phyloP scores from a whole-genome alignment of 2,329 filamentous ascomycete genomes.

The Dothideomycetes sp. region DNA sequence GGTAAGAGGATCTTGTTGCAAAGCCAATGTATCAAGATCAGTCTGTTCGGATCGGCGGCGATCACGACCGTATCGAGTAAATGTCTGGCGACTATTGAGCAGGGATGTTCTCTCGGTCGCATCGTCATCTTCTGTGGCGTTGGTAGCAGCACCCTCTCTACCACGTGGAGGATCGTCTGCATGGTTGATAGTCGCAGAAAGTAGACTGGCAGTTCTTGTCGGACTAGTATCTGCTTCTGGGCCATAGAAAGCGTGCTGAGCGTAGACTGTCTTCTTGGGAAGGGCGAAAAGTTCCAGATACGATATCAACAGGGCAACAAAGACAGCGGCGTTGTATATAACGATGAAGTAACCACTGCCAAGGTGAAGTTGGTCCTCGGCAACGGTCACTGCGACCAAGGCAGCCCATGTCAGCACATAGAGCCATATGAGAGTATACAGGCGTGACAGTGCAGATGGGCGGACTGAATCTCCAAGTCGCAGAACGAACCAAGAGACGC shows the following conservation, averaged over 20 bases:
- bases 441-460: conserved; percentile 75
- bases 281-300: conserved; percentile 73
- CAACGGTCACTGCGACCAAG: conserved; percentile 61
- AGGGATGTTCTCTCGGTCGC: conserved; percentile 47
- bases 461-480: conserved; percentile 67
- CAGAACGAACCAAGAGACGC: conserved; percentile 71
- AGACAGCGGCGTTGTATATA: conserved; percentile 66
- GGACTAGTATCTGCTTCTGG: conserved; percentile 3
- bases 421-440: conserved; percentile 75
- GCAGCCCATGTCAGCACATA: conserved; percentile 64
- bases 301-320: conserved; percentile 62
- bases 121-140: conserved; percentile 28
- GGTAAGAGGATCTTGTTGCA: conserved; percentile 15
- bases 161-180: conserved; percentile 8
- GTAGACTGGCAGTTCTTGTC: conserved; percentile 2
- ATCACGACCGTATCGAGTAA: conserved; percentile 11
- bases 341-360: conserved; percentile 71
- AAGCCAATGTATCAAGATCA: conserved; percentile 14
- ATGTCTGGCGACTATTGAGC: conserved; percentile 23
- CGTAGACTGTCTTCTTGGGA: conserved; percentile 57
- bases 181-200: conserved; percentile 1
- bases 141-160: conserved; percentile 17
- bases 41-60: conserved; percentile 9
- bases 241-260: conserved; percentile 38
- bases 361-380: conserved; percentile 63